These are phyloP conservation scores for Jimgerdemannia flammicorona DNA, from an alignment of 192 early-diverging fungal species.

Conservation along the genomic window DNA sequence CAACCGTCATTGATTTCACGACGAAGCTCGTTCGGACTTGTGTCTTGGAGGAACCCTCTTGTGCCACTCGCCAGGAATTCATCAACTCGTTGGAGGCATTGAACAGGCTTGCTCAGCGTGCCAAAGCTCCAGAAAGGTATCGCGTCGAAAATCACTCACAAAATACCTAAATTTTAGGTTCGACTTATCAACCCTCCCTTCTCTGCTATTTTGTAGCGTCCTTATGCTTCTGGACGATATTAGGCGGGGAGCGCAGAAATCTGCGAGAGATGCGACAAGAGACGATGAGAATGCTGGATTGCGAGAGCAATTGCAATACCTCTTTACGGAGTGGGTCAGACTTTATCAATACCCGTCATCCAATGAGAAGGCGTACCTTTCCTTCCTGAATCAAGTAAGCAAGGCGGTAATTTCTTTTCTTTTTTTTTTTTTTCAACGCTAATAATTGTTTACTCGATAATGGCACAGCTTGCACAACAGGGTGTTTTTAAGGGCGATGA, in stretches of 20 bases:
- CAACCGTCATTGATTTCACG: conserved; percentile 73
- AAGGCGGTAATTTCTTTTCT: not conserved
- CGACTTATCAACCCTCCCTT: too few relatives aligned
- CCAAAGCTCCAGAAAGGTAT: conserved; percentile 55
- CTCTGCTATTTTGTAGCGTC: conserved; percentile 19
- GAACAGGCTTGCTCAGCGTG: conserved; percentile 55
- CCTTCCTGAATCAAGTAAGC: conserved; percentile 47
- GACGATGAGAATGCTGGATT: conserved; percentile 18
- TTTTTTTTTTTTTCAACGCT: conserved; percentile 6
- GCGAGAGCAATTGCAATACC: conserved; percentile 31
- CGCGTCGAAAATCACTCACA: not conserved
- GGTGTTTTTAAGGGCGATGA: conserved; percentile 74
- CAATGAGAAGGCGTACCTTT: conserved; percentile 62
- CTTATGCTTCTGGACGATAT: conserved; percentile 42
- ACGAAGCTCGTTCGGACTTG: conserved; percentile 69
- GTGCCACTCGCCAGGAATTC: conserved; percentile 54
- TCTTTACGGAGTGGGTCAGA: conserved; percentile 85
- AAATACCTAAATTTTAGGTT: too few relatives aligned
- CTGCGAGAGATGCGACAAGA: conserved; percentile 40
- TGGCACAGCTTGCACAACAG: conserved; percentile 64
- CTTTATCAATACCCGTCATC: conserved; percentile 68
- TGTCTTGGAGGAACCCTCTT: conserved; percentile 54
- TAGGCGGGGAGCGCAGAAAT: conserved; percentile 1
- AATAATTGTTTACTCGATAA: not conserved
- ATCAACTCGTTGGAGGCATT: conserved; percentile 73